phyloP scores from a whole-genome alignment of 768 basidiomycete genomes.

The Asterophora parasitica region DNA sequence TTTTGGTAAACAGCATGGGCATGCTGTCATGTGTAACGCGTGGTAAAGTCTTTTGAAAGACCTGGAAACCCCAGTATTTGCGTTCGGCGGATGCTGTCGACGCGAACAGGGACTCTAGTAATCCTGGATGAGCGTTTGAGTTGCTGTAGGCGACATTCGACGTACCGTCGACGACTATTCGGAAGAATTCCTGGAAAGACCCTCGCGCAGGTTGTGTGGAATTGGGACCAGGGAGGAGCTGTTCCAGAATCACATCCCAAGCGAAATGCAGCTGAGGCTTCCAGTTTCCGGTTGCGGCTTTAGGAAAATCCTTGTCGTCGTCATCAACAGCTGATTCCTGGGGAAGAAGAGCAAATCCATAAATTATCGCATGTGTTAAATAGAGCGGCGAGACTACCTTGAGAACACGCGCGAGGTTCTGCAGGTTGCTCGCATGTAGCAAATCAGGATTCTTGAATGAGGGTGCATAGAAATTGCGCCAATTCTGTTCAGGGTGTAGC shows the following conservation, averaged over 20 bases:
- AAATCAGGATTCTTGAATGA: conserved; percentile 74
- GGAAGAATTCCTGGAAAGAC: conserved; percentile 88
- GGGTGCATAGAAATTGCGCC: conserved; percentile 61
- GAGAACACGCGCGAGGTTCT: conserved; percentile 66
- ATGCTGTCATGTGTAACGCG: conserved; percentile 61
- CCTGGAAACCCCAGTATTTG: conserved; percentile 95
- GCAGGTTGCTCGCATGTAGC: conserved; percentile 69
- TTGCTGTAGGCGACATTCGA: background rate
- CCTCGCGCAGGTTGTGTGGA: conserved; percentile 39
- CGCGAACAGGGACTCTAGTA: conserved; percentile 79
- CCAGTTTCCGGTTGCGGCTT: conserved; percentile 60
- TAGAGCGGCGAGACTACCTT: conserved; percentile 46
- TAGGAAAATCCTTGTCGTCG: conserved; percentile 40
- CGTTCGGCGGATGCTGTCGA: conserved; percentile 79
- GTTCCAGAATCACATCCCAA: conserved; percentile 81
- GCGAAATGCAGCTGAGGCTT: conserved; percentile 90
- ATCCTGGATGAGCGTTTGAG: conserved; percentile 6
- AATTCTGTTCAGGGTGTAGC: conserved; percentile 55
- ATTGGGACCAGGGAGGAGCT: conserved; percentile 52
- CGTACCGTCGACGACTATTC: conserved; percentile 86
- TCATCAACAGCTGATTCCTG: conserved; percentile 60
- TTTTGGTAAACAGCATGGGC: conserved; percentile 87
- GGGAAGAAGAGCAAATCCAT: conserved; percentile 2
- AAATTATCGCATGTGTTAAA: conserved; percentile 8
- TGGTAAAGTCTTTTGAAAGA: conserved; percentile 76